Percentiles rank a stretch among this genome's conserved stretches.
phyloP scores from a whole-genome alignment of 73 alveolate species.

The Paramecium sexaurelia region DNA sequence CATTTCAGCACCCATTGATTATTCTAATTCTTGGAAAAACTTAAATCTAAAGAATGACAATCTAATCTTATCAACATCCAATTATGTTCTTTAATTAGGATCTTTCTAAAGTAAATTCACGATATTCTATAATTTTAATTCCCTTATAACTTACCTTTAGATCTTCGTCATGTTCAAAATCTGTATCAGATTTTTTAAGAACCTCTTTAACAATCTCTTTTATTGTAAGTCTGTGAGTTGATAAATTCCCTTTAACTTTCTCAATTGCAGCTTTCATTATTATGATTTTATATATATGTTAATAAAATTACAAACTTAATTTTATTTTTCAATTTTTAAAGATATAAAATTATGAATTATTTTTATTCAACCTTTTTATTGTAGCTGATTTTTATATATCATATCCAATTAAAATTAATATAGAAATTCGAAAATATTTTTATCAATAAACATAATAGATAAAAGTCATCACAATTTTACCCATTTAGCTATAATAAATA shows the following conservation, averaged over 20 bases:
- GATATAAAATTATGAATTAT: too few relatives aligned
- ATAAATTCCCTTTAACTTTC: not conserved
- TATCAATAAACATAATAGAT: not conserved
- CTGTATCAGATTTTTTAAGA: constrained; percentile 7
- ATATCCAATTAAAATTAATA: too few relatives aligned
- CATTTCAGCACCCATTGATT: constrained; percentile 41
- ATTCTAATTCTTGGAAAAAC: constrained; percentile 42
- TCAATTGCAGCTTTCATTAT: constrained; percentile 27
- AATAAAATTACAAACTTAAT: not conserved
- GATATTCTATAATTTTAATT: not conserved
- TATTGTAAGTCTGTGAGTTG: not conserved
- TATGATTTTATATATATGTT: not conserved
- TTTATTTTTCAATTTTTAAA: not conserved
- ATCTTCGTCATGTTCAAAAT: not conserved
- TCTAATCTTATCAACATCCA: constrained; percentile 42
- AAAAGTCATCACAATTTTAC: not conserved
- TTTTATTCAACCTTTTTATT: too few relatives aligned
- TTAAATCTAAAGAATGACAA: constrained; percentile 52
- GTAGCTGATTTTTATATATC: too few relatives aligned
- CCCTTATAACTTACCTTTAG: not conserved
- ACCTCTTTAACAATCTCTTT: not conserved
- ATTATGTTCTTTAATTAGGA: not conserved
- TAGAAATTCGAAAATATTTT: too few relatives aligned
- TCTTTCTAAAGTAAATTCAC: not conserved
- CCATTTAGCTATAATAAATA: constrained; percentile 47